Conservation (phyloP, 139 green algal species). For the Chlorella sp. region DNA sequence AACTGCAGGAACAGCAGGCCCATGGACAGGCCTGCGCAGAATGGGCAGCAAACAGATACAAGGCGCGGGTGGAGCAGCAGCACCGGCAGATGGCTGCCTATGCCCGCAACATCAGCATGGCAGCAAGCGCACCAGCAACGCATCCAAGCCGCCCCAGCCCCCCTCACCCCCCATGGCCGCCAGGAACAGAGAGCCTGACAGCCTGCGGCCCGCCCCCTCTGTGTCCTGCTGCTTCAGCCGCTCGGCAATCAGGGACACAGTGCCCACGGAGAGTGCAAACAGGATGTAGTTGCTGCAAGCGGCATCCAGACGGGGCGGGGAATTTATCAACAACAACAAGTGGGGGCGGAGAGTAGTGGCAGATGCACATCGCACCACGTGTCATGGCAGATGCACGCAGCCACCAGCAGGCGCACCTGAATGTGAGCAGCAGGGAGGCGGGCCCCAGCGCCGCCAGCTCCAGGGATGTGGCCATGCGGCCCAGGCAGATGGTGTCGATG, state of each 20-base stretch:
- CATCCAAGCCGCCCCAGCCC: too few relatives aligned
- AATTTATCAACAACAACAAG: too few relatives aligned
- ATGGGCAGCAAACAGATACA: too few relatives aligned
- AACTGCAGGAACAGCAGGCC: slow-evolving; percentile 29
- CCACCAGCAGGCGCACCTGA: slow-evolving; percentile 41
- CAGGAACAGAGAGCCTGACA: slow-evolving; percentile 31
- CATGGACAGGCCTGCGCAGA: neutral
- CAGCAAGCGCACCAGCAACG: too few relatives aligned
- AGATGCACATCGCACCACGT: too few relatives aligned
- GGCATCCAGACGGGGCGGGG: too few relatives aligned
- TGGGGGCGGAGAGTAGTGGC: too few relatives aligned
- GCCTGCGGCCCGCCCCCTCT: neutral
- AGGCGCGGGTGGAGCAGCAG: too few relatives aligned
- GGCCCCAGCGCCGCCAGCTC: slow-evolving; percentile 81
- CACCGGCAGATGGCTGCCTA: too few relatives aligned
- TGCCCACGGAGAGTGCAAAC: slow-evolving; percentile 58
- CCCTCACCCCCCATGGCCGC: slow-evolving; percentile 6
- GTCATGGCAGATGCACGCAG: too few relatives aligned
- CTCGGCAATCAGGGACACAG: slow-evolving; percentile 43
- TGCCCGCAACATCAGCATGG: too few relatives aligned
- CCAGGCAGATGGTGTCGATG: slow-evolving; percentile 78
- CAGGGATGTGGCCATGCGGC: slow-evolving; percentile 47
- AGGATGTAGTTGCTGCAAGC: slow-evolving; percentile 64
- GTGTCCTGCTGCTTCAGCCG: slow-evolving; percentile 16
- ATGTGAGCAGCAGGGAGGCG: slow-evolving; percentile 77